Conservation (phyloP, 768 basidiomycete species). For the Galerina marginata region DNA sequence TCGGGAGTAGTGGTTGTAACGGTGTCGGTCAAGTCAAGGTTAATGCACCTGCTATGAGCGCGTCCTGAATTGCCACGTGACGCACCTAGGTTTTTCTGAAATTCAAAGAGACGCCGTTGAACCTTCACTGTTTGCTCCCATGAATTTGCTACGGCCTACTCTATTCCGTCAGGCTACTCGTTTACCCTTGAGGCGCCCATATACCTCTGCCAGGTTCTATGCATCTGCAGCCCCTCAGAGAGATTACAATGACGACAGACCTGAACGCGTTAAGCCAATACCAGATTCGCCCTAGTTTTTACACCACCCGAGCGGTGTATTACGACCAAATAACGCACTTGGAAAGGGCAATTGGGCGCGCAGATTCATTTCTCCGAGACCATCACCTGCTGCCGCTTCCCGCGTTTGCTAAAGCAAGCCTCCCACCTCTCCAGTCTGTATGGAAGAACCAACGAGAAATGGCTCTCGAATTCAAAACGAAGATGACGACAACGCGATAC, state of each 20-base stretch:
- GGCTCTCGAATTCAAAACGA: conserved; percentile 56
- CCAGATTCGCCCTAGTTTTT: conserved; percentile 83
- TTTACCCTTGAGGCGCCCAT: conserved; percentile 4
- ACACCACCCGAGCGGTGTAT: conserved; percentile 78
- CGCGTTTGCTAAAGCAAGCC: conserved; percentile 59
- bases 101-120: neutral
- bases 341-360: conserved; percentile 62
- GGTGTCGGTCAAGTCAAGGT: neutral
- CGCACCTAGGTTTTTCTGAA: conserved; percentile 18
- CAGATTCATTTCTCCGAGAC: conserved; percentile 63
- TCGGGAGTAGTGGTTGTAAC: too few species aligned
- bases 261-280: conserved; percentile 24
- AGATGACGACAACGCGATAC: conserved; percentile 74
- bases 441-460: conserved; percentile 76
- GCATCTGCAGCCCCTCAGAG: conserved; percentile 13
- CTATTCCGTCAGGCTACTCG: conserved; percentile 20
- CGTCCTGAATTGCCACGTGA: conserved; percentile 30
- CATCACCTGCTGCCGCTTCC: conserved; percentile 84
- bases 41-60: neutral
- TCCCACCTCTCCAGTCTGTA: conserved; percentile 62
- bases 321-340: conserved; percentile 74
- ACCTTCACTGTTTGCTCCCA: conserved; percentile 5
- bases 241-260: conserved; percentile 14
- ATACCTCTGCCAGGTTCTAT: conserved; percentile 17
- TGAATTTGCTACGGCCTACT: conserved; percentile 26